Evolutionary conservation across 768 basidiomycete species (phyloP).

Genomic region (Mycena epipterygia): DNA sequence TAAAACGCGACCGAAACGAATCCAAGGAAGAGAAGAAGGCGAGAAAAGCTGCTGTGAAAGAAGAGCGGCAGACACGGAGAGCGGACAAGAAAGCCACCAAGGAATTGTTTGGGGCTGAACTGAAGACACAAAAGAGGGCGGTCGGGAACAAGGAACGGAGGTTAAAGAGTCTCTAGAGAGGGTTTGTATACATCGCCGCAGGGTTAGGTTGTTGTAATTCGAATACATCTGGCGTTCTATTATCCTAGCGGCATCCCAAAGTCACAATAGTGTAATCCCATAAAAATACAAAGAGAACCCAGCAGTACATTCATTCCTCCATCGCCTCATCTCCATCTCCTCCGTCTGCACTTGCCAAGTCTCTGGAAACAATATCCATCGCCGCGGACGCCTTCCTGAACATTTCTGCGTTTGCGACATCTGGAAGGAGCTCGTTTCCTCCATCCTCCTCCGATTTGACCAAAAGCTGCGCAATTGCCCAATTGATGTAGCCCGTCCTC

Average conservation of each 20-base stretch:
- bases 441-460: conserved; percentile 42
- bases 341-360: background rate
- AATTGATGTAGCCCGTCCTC: conserved; percentile 80
- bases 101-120: conserved; percentile 73
- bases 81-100: conserved; percentile 76
- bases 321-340: conserved; percentile 23
- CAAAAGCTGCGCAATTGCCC: conserved; percentile 76
- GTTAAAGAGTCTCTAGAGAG: conserved; percentile 58
- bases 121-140: conserved; percentile 70
- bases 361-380: conserved; percentile 37
- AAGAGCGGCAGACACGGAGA: conserved; percentile 73
- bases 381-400: conserved; percentile 32
- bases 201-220: too few species aligned
- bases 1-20: conserved; percentile 83
- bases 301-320: background rate
- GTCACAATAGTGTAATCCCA: too few species aligned
- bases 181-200: background rate
- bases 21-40: conserved; percentile 79
- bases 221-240: too few species aligned
- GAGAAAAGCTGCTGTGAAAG: conserved; percentile 79
- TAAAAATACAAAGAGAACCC: background rate
- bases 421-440: conserved; percentile 31
- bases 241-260: too few species aligned
- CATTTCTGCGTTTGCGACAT: conserved; percentile 30
- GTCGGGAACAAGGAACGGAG: conserved; percentile 60